Evolutionary conservation across 345 rosid species (phyloP).

Genomic region (Arabidopsis suecica): DNA sequence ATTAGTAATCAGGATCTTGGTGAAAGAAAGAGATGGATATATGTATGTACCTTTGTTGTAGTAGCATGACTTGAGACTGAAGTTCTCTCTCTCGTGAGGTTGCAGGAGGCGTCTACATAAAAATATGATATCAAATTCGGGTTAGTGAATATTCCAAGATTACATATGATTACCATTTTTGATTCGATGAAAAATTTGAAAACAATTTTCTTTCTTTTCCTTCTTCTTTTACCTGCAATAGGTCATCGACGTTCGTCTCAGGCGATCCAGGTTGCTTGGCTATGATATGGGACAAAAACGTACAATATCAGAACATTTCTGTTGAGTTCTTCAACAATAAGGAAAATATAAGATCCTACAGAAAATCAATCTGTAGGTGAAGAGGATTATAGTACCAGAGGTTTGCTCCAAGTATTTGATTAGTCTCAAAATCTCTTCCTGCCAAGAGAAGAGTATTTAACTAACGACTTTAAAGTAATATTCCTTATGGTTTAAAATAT

Average conservation of each 20-base stretch:
- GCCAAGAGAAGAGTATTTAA: slow-evolving; percentile 45
- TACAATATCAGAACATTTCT: slow-evolving; percentile 26
- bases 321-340: slow-evolving; percentile 16
- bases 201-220: not conserved
- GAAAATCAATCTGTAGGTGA: slow-evolving; percentile 7
- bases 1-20: slow-evolving; percentile 7
- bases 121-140: slow-evolving; percentile 23
- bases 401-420: slow-evolving; percentile 78
- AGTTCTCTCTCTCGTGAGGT: slow-evolving; percentile 75
- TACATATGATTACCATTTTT: not conserved
- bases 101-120: slow-evolving; percentile 62
- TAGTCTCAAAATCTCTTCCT: slow-evolving; percentile 92
- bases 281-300: slow-evolving; percentile 43
- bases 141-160: not conserved
- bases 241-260: slow-evolving; percentile 60
- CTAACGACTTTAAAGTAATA: not conserved
- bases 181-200: slow-evolving; percentile 6
- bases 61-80: slow-evolving; percentile 64
- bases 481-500: slow-evolving; percentile 18
- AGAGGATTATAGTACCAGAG: slow-evolving; percentile 60
- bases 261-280: slow-evolving; percentile 68
- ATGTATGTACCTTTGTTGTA: slow-evolving; percentile 77
- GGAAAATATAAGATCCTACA: not conserved
- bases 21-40: slow-evolving; percentile 18
- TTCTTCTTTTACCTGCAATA: slow-evolving; percentile 60